Conservation (phyloP, 208 protist genomes). For the Acanthamoeba castellanii region DNA sequence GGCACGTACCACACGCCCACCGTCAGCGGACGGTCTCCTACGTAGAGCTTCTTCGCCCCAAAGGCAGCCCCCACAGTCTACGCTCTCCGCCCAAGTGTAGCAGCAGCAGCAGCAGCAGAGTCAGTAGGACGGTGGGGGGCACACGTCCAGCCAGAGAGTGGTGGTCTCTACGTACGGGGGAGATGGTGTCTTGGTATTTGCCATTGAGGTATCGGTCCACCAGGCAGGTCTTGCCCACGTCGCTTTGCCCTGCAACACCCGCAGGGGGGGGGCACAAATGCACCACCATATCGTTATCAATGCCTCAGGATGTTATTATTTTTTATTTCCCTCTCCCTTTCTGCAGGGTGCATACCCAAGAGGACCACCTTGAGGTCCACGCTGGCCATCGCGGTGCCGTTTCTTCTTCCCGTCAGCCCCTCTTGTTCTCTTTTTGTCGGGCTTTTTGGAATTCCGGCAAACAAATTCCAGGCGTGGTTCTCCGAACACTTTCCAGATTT, state of each 20-base stretch:
- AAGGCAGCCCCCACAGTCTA: conserved; percentile 76
- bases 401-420: too few relatives aligned
- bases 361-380: conserved; percentile 75
- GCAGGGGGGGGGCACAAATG: too few relatives aligned
- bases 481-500: too few relatives aligned
- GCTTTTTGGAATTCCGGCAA: too few relatives aligned
- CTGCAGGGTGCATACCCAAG: conserved; percentile 55
- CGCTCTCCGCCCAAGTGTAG: too few relatives aligned
- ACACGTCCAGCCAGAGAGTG: too few relatives aligned
- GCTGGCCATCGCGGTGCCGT: conserved; percentile 1
- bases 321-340: too few relatives aligned
- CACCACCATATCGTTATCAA: too few relatives aligned
- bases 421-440: neutral
- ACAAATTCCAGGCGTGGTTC: too few relatives aligned
- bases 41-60: conserved; percentile 63
- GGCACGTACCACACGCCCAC: conserved; percentile 47
- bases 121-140: too few relatives aligned
- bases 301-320: too few relatives aligned
- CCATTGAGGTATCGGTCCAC: conserved; percentile 58
- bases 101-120: too few relatives aligned
- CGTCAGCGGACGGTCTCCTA: neutral
- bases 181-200: conserved; percentile 44
- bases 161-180: conserved; percentile 3
- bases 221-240: conserved; percentile 50
- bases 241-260: conserved; percentile 6